Conservation (phyloP, 2,329 filamentous ascomycete species). For the Apiospora saccharicola region DNA sequence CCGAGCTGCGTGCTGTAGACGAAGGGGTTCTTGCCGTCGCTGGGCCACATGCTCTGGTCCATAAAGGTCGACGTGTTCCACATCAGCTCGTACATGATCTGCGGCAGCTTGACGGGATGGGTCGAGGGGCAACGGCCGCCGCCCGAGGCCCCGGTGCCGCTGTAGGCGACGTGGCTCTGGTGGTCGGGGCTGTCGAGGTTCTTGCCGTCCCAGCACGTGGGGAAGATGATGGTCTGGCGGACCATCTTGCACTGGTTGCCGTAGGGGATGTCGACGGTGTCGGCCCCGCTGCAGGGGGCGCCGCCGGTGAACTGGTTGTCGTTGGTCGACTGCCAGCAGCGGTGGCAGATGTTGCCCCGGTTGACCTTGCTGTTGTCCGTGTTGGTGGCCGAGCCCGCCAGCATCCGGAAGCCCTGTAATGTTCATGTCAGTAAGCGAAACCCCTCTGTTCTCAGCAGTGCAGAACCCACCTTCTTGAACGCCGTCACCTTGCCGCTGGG, state of each 20-base stretch:
- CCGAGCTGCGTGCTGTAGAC: constrained; percentile 54
- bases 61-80: constrained; percentile 53
- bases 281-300: constrained; percentile 56
- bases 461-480: constrained; percentile 46
- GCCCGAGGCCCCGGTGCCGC: constrained; percentile 52
- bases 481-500: constrained; percentile 51
- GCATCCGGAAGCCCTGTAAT: constrained; percentile 54
- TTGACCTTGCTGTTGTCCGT: constrained; percentile 48
- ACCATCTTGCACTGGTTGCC: constrained; percentile 58
- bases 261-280: constrained; percentile 58
- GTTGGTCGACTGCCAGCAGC: constrained; percentile 54
- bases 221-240: constrained; percentile 61
- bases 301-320: constrained; percentile 57
- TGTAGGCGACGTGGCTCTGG: constrained; percentile 55
- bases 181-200: constrained; percentile 58
- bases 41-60: constrained; percentile 52
- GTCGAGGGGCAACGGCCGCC: constrained; percentile 55
- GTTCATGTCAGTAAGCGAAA: constrained; percentile 11
- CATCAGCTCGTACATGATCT: constrained; percentile 58
- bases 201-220: constrained; percentile 57
- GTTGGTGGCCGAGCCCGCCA: constrained; percentile 53
- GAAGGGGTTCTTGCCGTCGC: constrained; percentile 51
- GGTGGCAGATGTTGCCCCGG: constrained; percentile 53
- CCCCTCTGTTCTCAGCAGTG: not conserved
- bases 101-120: constrained; percentile 55